phyloP scores from a whole-genome alignment of 2,329 filamentous ascomycete species.

The Trichoderma oligosporum region DNA sequence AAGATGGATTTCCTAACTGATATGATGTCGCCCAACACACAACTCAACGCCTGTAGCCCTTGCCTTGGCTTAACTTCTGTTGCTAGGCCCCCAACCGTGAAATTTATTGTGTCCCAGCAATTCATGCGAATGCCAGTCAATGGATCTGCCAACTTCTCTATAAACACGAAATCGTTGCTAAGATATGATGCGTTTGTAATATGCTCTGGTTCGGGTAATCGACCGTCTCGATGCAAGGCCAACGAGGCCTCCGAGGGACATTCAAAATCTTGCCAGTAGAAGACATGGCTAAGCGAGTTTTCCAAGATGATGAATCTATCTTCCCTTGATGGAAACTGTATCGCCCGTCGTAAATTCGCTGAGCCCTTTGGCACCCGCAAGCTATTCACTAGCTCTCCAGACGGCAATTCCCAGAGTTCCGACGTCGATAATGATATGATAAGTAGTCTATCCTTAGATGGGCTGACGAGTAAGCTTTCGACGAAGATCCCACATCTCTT shows the following conservation, averaged over 20 bases:
- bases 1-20: background rate
- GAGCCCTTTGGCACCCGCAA: background rate
- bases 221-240: background rate
- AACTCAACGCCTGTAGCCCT: background rate
- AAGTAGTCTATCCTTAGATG: background rate
- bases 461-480: background rate
- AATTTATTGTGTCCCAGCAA: background rate
- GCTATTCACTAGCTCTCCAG: background rate
- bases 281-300: background rate
- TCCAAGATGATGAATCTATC: constrained; percentile 7
- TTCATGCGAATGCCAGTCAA: background rate
- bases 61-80: background rate
- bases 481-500: background rate
- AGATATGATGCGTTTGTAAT: background rate
- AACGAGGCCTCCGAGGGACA: background rate
- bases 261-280: constrained; percentile 8
- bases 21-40: background rate
- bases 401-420: background rate
- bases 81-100: background rate
- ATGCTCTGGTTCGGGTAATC: background rate
- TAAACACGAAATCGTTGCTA: background rate
- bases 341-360: background rate
- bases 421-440: background rate
- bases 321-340: background rate
- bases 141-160: background rate